Evolutionary conservation across 768 basidiomycete genomes (phyloP), one percentile per base, ranked within the genome.

Genomic region (Saitozyma podzolica): DNA sequence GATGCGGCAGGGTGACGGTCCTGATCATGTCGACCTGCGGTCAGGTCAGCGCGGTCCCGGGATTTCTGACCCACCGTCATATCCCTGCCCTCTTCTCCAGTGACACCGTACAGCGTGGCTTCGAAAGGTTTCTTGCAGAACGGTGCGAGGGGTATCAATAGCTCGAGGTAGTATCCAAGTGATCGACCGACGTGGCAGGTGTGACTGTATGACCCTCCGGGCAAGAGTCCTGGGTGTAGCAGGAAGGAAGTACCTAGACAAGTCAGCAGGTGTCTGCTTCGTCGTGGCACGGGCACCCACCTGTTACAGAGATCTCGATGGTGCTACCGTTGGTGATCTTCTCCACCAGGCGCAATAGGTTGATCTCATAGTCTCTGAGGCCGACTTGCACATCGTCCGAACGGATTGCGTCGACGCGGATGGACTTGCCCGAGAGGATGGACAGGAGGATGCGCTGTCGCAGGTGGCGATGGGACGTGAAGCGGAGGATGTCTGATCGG

Each of bases 251-350:
- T 97, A 83, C 94, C 92, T 93, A 37, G 49, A 43, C 43, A 47
- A 42, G 29, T 66, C 55, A 62, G 62, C 40, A 39, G 9, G 7
- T 50, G 45, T 67, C 9, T 29, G 16, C 11, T 5, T 39, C 62
- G 85, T 58, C 66, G 89, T 93, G 29, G 5, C 29, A 29, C 29
- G 29, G 29, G 29, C 29, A 29, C 29, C 29, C 29, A 29, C 29
- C 95, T 19, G 96, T 98, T 8, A 94, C 88, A 2, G 92, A 95
- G 56, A 99, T 98, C 78, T 98, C 96, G 63, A 98, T 89, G 39
- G 91, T 81, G 6, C 91, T 91, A 2, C 95, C 96, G 83, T 98
- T 97, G 3, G 92, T 94, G 4, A 90, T 82, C 70, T 91, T 92
- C 77, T 97, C 94, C 41, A 97, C 72, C 14, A 98, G 80, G 51